Evolutionary conservation across 1,139 yeast genomes (phyloP).

Genomic region (Saccharomyces hybrid): DNA sequence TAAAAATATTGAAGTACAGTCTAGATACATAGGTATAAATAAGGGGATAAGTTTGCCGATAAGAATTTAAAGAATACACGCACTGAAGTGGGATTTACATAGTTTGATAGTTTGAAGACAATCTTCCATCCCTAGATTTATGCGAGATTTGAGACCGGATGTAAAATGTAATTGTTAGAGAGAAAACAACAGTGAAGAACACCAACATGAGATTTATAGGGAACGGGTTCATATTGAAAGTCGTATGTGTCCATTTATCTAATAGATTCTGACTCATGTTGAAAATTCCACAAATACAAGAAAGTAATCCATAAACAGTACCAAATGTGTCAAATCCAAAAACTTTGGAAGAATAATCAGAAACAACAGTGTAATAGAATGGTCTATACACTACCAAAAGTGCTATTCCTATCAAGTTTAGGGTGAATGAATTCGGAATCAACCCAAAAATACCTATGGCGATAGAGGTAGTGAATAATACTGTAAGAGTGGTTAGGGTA

Average conservation of each 20-base stretch:
- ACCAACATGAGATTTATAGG: constrained; percentile 63
- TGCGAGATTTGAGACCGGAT: background rate
- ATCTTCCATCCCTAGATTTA: background rate
- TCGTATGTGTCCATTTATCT: constrained; percentile 62
- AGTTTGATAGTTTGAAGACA: background rate
- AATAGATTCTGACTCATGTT: constrained; percentile 64
- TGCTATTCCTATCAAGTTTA: constrained; percentile 56
- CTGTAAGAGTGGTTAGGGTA: constrained; percentile 49
- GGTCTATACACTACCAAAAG: constrained; percentile 82
- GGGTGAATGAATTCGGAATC: constrained; percentile 43
- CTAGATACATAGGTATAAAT: too few species aligned
- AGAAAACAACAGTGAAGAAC: constrained; percentile 9
- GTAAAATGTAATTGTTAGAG: constrained; percentile 1
- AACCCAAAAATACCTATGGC: constrained; percentile 63
- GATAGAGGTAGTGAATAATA: constrained; percentile 49
- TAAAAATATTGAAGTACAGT: too few species aligned
- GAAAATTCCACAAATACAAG: constrained; percentile 71
- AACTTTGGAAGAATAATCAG: constrained; percentile 86
- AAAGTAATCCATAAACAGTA: constrained; percentile 80
- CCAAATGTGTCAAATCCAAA: constrained; percentile 93
- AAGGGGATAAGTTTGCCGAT: too few species aligned
- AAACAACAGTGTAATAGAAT: constrained; percentile 83
- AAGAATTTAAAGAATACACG: too few species aligned
- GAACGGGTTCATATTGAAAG: constrained; percentile 63
- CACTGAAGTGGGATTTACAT: background rate